These are phyloP conservation scores for Wickerhamiella occidentalis DNA, from an alignment of 805 yeast species.

Conservation along the genomic window DNA sequence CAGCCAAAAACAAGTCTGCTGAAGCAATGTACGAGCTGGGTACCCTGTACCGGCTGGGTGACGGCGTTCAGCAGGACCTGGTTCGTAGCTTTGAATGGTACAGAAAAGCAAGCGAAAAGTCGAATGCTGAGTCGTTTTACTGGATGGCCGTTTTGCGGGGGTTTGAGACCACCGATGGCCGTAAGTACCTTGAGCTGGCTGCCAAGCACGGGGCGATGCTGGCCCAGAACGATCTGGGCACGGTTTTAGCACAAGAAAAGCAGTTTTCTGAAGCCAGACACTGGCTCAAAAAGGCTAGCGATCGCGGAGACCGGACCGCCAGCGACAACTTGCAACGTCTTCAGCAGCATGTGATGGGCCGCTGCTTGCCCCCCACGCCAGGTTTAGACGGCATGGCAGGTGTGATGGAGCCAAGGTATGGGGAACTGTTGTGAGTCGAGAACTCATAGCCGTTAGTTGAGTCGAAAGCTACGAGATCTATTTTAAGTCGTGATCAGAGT, in stretches of 20 bases:
- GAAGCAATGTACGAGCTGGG: constrained; percentile 5
- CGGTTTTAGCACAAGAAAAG: constrained; percentile 1
- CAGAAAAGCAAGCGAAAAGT: neutral
- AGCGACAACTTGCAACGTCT: constrained; percentile 1
- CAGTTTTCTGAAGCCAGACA: neutral
- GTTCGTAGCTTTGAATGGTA: neutral
- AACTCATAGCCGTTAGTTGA: neutral
- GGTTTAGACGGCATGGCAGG: neutral
- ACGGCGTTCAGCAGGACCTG: neutral
- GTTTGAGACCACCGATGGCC: neutral
- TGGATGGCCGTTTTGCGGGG: constrained; percentile 1
- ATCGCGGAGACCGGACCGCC: constrained; percentile 7
- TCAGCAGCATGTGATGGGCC: neutral
- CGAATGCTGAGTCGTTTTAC: constrained; percentile 1
- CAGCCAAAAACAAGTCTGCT: neutral
- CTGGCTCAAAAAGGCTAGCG: constrained; percentile 4
- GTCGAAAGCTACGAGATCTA: too few relatives aligned
- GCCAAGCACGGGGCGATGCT: constrained; percentile 4
- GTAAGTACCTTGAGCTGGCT: neutral
- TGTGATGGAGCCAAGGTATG: neutral
- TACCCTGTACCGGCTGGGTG: neutral
- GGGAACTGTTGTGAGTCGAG: neutral
- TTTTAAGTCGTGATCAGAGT: too few relatives aligned
- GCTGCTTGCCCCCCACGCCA: neutral
- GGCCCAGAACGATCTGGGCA: constrained; percentile 10